These are phyloP conservation scores for Tilletia indica DNA, from an alignment of 1,284 basidiomycete species.

Conservation along the genomic window DNA sequence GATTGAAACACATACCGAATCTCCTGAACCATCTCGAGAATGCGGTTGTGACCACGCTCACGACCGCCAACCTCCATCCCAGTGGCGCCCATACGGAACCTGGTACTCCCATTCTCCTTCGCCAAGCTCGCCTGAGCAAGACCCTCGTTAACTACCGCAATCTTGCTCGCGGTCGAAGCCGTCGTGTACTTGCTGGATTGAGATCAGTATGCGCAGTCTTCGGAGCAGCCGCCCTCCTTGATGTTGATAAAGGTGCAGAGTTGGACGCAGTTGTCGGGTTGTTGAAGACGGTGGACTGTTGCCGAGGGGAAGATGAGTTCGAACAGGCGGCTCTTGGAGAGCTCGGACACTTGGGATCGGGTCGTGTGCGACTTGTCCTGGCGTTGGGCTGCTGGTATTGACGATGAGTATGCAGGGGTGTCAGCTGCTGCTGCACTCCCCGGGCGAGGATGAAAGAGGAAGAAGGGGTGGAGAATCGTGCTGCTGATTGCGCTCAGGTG, in stretches of 20 bases:
- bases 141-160: slow-evolving; percentile 89
- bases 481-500: too few species aligned
- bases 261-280: slow-evolving; percentile 86
- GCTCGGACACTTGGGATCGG: slow-evolving; percentile 42
- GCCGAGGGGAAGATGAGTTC: slow-evolving; percentile 57
- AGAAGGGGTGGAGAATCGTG: not conserved
- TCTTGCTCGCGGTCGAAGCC: slow-evolving; percentile 78
- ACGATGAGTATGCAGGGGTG: slow-evolving; percentile 20
- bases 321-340: slow-evolving; percentile 52
- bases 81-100: slow-evolving; percentile 99
- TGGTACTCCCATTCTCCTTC: slow-evolving; percentile 90
- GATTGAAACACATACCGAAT: slow-evolving; percentile 60
- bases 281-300: slow-evolving; percentile 75
- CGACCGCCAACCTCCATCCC: slow-evolving; percentile 93
- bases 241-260: slow-evolving; percentile 98
- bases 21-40: slow-evolving; percentile 82
- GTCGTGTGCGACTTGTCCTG: too few species aligned
- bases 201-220: slow-evolving; percentile 98
- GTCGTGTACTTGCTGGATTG: slow-evolving; percentile 91
- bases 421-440: not conserved
- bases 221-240: slow-evolving; percentile 84
- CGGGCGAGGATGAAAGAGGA: slow-evolving; percentile 13
- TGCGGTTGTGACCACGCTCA: slow-evolving; percentile 89
- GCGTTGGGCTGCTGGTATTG: not conserved
- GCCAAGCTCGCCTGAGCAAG: slow-evolving; percentile 74